These are phyloP conservation scores for Alternaria arborescens DNA, from an alignment of 2,329 filamentous ascomycete genomes.

Conservation along the genomic window DNA sequence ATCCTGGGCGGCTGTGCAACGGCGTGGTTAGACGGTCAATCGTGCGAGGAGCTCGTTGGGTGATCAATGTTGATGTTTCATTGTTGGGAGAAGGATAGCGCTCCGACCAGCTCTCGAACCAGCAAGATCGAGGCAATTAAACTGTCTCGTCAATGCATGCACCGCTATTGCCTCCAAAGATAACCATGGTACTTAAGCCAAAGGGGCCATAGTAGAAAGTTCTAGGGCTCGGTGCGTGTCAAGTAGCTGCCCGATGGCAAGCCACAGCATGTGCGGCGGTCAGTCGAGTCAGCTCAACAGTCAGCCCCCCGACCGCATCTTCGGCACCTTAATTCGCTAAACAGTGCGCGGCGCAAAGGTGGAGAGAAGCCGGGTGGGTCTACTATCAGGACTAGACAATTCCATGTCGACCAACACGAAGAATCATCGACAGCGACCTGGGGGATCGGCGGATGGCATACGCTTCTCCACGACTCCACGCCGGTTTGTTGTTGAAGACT, in stretches of 20 bases:
- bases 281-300: constrained; percentile 20
- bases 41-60: constrained; percentile 16
- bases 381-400: constrained; percentile 12
- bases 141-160: constrained; percentile 28
- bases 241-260: constrained; percentile 18
- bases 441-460: constrained; percentile 20
- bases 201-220: constrained; percentile 13
- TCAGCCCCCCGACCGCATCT: constrained; percentile 23
- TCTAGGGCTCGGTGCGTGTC: constrained; percentile 10
- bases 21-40: constrained; percentile 17
- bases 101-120: constrained; percentile 31
- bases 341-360: constrained; percentile 17
- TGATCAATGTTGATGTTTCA: constrained; percentile 30
- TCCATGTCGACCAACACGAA: constrained; percentile 5
- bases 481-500: not conserved
- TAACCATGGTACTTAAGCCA: not conserved
- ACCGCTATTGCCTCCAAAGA: constrained; percentile 1
- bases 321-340: constrained; percentile 19
- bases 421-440: constrained; percentile 3
- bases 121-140: constrained; percentile 19
- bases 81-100: constrained; percentile 43
- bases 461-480: constrained; percentile 15
- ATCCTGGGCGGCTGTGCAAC: constrained; percentile 11
- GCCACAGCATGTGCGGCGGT: constrained; percentile 16
- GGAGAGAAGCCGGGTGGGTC: constrained; percentile 23